Base-by-base conservation (phyloP, 371 early-diverging fungal species). In the Mortierella sp. region DNA sequence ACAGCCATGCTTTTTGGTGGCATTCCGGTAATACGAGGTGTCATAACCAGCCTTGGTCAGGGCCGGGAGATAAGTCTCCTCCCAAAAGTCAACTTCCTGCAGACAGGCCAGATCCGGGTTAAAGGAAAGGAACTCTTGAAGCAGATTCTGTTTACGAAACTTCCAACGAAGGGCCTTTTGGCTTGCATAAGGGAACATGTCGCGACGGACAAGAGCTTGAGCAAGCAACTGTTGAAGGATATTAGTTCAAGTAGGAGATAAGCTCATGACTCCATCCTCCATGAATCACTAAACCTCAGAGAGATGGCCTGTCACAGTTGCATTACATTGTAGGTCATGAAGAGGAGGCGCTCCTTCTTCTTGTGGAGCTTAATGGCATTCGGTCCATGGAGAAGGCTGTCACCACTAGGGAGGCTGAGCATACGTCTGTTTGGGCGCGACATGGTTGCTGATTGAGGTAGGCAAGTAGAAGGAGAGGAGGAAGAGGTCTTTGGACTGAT, bases 131-230 rank as follows among this genome's bases (percentile, higher is more conserved):
- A 89, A 82, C 57, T 89, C 89, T 52, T 86, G 83, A 5, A 84
- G 69, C 1, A 79, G 19, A 64, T 79, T 79, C 53, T 79, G 80
- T 25, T 47, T 60, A 11, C 80, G 63, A 21, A 69, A 73, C 62
- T 79, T 79, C 80, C 80, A 79, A 21, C 70, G 73, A 23, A 79
- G 64, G 2, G 80, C 80, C 62, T 73, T 79, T 53, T 79, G 73
- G 51, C 74, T 86, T 9, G 86, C 84, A 63, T 85, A 75, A 11
- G 89, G 87, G 65, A 88, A 88, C 68, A 87, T 64, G 50, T 87
- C 83, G 7, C 89, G 80, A 28, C 86, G 87, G 21, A 88, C 81
- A 25, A 88, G 62, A 14, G 77, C 76, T 66, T 88, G 89, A 4
- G 85, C 89, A 55, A 88, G 68, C 23, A 88, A 72, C 88, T 88